Evolutionary conservation across 768 basidiomycete species (phyloP).

Genomic region (Mycena belliarum): DNA sequence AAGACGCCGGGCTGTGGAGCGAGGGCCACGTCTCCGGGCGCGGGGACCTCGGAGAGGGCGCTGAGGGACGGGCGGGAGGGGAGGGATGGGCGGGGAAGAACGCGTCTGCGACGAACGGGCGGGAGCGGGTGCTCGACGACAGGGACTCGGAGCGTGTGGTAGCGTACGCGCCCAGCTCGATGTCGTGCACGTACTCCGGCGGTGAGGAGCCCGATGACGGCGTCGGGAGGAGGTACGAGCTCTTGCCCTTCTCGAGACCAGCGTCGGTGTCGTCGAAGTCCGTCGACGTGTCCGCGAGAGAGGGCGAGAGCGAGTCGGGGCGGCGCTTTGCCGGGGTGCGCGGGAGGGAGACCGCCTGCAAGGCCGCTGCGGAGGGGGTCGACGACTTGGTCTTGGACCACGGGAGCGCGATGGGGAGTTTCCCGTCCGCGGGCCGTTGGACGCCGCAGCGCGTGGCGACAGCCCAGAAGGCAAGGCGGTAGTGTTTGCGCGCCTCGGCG

Average conservation of each 20-base stretch:
- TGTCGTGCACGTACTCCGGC: neutral
- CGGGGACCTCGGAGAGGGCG: too few species aligned
- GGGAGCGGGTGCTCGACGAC: too few species aligned
- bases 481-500: constrained; percentile 50
- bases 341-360: neutral
- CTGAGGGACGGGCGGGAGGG: too few species aligned
- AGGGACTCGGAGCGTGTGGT: too few species aligned
- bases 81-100: too few species aligned
- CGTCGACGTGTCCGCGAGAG: neutral
- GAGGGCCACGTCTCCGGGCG: too few species aligned
- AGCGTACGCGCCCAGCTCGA: neutral
- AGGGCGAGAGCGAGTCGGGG: neutral
- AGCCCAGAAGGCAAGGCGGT: constrained; percentile 22
- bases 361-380: too few species aligned
- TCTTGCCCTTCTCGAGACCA: neutral
- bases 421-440: neutral
- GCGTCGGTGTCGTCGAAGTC: constrained; percentile 4
- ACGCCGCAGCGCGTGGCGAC: neutral
- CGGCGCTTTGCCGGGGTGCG: neutral
- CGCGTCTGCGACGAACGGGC: too few species aligned
- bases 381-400: neutral
- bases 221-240: neutral
- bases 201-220: neutral
- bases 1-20: too few species aligned
- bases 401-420: neutral